phyloP scores from a whole-genome alignment of 352 stramenopile genomes.

The Pythium apleroticum region DNA sequence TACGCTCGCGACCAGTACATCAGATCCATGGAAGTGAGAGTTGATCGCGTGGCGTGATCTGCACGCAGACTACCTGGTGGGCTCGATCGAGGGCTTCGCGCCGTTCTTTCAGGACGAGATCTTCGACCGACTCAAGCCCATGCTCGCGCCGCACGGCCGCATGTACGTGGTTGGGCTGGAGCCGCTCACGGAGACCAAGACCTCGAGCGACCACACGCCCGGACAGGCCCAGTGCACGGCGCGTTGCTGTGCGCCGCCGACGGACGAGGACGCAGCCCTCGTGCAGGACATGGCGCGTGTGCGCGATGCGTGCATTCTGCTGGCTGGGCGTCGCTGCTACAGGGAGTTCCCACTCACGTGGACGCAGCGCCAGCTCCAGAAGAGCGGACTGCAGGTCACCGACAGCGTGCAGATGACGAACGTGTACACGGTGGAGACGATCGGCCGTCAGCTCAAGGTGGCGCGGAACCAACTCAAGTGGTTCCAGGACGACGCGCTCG shows the following conservation, averaged over 20 bases:
- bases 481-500: conserved; percentile 45
- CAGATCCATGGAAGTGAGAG: background rate
- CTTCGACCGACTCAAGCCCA: conserved; percentile 52
- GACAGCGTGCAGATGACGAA: conserved; percentile 67
- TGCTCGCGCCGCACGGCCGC: conserved; percentile 59
- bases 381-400: conserved; percentile 39
- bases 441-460: conserved; percentile 84
- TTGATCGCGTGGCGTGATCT: background rate
- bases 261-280: conserved; percentile 30
- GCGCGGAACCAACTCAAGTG: conserved; percentile 64
- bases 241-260: conserved; percentile 23
- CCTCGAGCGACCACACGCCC: background rate
- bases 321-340: conserved; percentile 72
- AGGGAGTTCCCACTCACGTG: conserved; percentile 80
- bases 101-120: conserved; percentile 87
- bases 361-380: conserved; percentile 54
- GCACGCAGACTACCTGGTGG: conserved; percentile 78
- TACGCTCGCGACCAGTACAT: background rate
- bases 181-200: conserved; percentile 48
- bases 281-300: conserved; percentile 45
- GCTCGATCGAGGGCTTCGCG: conserved; percentile 83
- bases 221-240: conserved; percentile 15
- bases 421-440: conserved; percentile 67
- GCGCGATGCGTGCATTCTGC: conserved; percentile 76
- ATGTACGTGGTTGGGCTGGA: conserved; percentile 78